Evolutionary conservation across 2,329 filamentous ascomycete genomes (phyloP).

Genomic region (Phialophora macrospora): DNA sequence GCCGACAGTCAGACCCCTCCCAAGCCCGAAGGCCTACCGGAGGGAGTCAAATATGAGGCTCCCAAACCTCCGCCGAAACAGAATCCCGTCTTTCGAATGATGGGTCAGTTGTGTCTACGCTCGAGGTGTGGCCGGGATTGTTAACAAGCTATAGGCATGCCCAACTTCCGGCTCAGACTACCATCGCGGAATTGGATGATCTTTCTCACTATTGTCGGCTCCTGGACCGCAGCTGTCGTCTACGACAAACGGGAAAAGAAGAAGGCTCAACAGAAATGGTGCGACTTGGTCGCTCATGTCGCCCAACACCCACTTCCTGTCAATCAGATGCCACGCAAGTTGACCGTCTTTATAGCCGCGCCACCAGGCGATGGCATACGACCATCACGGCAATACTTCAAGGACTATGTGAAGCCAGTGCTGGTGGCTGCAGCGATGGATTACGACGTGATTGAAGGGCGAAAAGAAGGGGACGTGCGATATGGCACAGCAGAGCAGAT

Average conservation of each 20-base stretch:
- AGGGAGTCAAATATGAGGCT: conserved; percentile 45
- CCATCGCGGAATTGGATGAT: conserved; percentile 98
- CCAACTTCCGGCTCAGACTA: conserved; percentile 78
- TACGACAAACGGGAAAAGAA: conserved; percentile 94
- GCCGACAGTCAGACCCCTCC: conserved; percentile 41
- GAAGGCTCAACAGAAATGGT: conserved; percentile 83
- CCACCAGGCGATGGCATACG: conserved; percentile 86
- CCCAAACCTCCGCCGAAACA: conserved; percentile 55
- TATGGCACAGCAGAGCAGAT: conserved; percentile 86
- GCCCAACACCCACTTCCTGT: conserved; percentile 74
- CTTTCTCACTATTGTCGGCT: conserved; percentile 79
- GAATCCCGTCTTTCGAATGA: conserved; percentile 76
- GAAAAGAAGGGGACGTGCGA: conserved; percentile 89
- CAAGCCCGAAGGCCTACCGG: conserved; percentile 40
- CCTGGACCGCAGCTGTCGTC: conserved; percentile 78
- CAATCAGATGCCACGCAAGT: conserved; percentile 75
- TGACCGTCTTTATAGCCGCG: conserved; percentile 83
- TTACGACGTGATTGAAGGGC: conserved; percentile 93
- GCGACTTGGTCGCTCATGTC: conserved; percentile 80
- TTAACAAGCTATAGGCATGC: conserved; percentile 65
- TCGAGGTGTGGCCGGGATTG: background rate
- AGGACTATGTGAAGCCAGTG: conserved; percentile 93
- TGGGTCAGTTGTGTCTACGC: conserved; percentile 53
- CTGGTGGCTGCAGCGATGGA: conserved; percentile 87
- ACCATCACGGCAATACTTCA: conserved; percentile 89